These are phyloP conservation scores for Zizania latifolia DNA, from an alignment of 176 grass and related monocot genomes.

Conservation along the genomic window DNA sequence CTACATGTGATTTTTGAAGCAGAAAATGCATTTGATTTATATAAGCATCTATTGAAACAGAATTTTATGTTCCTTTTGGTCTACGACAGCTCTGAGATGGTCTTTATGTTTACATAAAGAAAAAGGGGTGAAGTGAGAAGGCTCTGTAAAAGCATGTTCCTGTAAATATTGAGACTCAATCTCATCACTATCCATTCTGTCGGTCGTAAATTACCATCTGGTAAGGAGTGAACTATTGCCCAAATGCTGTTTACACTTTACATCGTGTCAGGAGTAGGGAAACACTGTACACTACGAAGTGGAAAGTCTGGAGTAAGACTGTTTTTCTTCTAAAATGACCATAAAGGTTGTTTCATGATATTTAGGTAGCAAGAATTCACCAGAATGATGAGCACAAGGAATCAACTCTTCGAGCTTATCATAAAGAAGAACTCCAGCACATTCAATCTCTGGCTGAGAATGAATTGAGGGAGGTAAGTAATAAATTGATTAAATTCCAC, in stretches of 20 bases:
- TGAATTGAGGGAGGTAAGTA: slow-evolving; percentile 87
- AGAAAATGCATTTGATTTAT: not conserved
- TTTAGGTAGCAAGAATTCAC: slow-evolving; percentile 72
- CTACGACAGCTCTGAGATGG: not conserved
- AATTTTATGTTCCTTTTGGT: not conserved
- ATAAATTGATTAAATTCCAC: slow-evolving; percentile 20
- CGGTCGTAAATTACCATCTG: not conserved
- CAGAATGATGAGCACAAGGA: slow-evolving; percentile 77
- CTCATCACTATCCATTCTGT: slow-evolving; percentile 2
- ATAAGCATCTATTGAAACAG: not conserved
- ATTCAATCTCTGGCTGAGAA: slow-evolving; percentile 69
- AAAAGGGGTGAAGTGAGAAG: not conserved
- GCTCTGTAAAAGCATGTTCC: not conserved
- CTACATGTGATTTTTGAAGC: not conserved
- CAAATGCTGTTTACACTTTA: too few relatives aligned
- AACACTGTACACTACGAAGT: not conserved
- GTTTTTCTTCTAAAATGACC: slow-evolving; percentile 8
- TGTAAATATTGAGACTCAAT: not conserved
- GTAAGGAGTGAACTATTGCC: not conserved
- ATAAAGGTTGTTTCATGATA: slow-evolving; percentile 29
- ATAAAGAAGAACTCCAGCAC: slow-evolving; percentile 80
- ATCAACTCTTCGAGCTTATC: slow-evolving; percentile 51
- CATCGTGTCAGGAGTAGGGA: not conserved
- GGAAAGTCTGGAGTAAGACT: not conserved
- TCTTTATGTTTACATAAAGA: not conserved